phyloP scores from a whole-genome alignment of 352 stramenopile species.

The Globisporangium takayamanum region DNA sequence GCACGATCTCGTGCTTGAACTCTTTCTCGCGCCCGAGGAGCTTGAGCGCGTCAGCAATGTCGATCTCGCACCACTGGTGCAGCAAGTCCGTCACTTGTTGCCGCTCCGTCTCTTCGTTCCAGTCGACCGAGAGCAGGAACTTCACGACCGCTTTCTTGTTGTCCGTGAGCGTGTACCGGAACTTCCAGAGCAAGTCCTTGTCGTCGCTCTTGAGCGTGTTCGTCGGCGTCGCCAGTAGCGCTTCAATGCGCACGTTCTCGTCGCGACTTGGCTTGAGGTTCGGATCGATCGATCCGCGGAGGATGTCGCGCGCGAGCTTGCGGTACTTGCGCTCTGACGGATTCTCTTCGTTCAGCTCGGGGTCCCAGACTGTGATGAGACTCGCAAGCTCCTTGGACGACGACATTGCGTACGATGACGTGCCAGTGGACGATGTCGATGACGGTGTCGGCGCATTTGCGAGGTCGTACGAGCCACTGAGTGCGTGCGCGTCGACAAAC shows the following conservation, averaged over 20 bases:
- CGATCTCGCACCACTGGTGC: conserved; percentile 89
- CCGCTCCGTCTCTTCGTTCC: conserved; percentile 96
- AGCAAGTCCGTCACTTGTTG: conserved; percentile 88
- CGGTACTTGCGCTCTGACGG: conserved; percentile 97
- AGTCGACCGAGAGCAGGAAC: conserved; percentile 98
- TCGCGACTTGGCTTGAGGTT: conserved; percentile 96
- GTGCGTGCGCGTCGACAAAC: conserved; percentile 34
- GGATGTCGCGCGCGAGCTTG: conserved; percentile 93
- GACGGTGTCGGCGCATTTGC: conserved; percentile 11
- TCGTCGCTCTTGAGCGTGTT: conserved; percentile 91
- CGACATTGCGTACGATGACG: conserved; percentile 16
- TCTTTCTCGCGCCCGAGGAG: conserved; percentile 90
- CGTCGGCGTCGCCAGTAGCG: conserved; percentile 90
- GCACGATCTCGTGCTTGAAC: conserved; percentile 88
- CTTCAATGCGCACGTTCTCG: conserved; percentile 90
- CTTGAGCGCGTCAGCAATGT: conserved; percentile 97
- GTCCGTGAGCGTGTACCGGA: conserved; percentile 94
- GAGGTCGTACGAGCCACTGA: conserved; percentile 47
- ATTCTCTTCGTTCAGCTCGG: conserved; percentile 86
- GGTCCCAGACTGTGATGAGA: conserved; percentile 79
- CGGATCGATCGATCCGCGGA: conserved; percentile 95
- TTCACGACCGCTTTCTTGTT: conserved; percentile 96
- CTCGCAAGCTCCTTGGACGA: conserved; percentile 32
- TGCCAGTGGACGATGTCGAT: neutral
- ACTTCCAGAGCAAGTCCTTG: conserved; percentile 94